Conservation (phyloP, 768 basidiomycete species). For the Daedalea quercina region DNA sequence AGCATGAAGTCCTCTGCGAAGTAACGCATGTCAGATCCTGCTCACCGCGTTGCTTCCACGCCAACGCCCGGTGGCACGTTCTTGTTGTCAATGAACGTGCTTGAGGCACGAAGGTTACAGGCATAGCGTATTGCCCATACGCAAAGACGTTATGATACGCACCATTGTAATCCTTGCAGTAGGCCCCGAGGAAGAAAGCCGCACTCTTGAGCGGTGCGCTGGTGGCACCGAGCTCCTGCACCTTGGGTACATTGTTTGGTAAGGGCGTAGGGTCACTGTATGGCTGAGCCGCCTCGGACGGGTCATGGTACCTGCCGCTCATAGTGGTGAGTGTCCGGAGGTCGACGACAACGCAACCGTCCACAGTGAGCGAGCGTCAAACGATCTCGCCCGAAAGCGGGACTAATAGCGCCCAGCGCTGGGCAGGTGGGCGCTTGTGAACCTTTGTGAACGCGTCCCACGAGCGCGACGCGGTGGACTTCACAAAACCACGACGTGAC, state of each 20-base stretch:
- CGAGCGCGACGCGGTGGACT: no score
- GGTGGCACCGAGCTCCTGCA: conserved; percentile 82
- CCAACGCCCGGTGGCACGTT: neutral
- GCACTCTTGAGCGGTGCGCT: conserved; percentile 95
- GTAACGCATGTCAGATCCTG: neutral
- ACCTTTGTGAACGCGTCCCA: neutral
- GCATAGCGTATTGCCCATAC: neutral
- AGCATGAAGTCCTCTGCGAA: conserved; percentile 88
- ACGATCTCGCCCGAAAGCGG: no score
- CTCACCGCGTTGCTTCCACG: neutral
- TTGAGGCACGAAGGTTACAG: no score
- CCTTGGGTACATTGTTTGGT: conserved; percentile 63
- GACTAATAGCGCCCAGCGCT: neutral
- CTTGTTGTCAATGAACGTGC: no score
- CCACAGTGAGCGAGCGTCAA: neutral
- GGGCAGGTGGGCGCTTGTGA: neutral
- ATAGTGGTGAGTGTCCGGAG: conserved; percentile 29
- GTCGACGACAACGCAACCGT: conserved; percentile 1
- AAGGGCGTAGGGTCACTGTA: conserved; percentile 63
- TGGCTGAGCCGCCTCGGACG: conserved; percentile 39
- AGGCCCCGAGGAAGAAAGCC: conserved; percentile 92
- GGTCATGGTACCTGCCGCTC: conserved; percentile 45
- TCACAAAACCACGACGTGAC: no score
- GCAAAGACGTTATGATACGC: conserved; percentile 19
- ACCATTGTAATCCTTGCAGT: conserved; percentile 98